Percentiles rank a stretch among this genome's conserved stretches.
Evolutionary conservation across 139 green algal genomes (phyloP).

Genomic region (Haematococcus lacustris): DNA sequence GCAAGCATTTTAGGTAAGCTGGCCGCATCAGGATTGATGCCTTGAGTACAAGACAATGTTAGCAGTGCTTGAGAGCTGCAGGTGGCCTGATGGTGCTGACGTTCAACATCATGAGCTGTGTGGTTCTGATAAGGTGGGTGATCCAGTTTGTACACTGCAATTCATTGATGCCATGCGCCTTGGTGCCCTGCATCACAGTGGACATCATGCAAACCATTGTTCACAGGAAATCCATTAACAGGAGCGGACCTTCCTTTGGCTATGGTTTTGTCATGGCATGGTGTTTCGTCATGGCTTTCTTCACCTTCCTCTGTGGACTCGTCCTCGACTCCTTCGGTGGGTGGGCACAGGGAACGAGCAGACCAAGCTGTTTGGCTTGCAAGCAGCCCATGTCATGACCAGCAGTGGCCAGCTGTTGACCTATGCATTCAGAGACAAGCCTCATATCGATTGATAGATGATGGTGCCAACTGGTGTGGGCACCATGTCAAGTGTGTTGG

Average conservation of each 20-base stretch:
- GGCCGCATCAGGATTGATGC: too few species aligned
- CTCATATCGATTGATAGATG: background rate
- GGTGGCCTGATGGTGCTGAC: background rate
- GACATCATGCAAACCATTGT: background rate
- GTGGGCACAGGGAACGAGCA: background rate
- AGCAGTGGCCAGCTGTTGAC: background rate
- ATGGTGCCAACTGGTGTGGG: background rate
- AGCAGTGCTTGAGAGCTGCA: too few species aligned
- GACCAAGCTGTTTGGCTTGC: background rate
- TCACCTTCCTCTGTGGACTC: constrained; percentile 26
- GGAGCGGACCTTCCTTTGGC: constrained; percentile 34
- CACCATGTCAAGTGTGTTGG: background rate
- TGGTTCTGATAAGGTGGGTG: constrained; percentile 4
- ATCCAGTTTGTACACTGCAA: background rate
- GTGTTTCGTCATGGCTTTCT: constrained; percentile 40
- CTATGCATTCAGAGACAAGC: background rate
- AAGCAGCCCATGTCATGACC: background rate
- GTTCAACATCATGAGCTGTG: constrained; percentile 5
- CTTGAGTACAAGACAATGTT: too few species aligned
- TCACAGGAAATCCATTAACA: constrained; percentile 28
- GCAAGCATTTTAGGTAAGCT: too few species aligned
- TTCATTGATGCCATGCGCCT: background rate
- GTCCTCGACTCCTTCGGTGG: constrained; percentile 11
- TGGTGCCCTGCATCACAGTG: background rate
- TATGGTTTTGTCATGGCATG: constrained; percentile 51